These are phyloP conservation scores for Pseudomassariella vexata DNA, from an alignment of 2,329 filamentous ascomycete genomes.

Conservation along the genomic window DNA sequence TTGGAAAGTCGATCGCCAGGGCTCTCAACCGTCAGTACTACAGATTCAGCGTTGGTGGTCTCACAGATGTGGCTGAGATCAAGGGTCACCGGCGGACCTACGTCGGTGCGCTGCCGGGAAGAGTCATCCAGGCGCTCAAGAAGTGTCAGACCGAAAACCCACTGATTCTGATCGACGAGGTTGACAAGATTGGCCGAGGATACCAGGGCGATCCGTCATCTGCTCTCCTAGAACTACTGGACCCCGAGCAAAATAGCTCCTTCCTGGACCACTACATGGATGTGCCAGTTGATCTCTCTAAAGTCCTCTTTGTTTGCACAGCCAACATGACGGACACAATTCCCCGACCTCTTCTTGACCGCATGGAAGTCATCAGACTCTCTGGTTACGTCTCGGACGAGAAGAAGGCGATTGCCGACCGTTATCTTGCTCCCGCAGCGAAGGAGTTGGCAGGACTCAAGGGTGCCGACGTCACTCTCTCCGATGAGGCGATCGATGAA, in stretches of 20 bases:
- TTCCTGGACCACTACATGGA: slow-evolving; percentile 99
- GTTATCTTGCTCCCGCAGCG: slow-evolving; percentile 87
- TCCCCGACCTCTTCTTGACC: slow-evolving; percentile 83
- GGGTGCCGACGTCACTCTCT: slow-evolving; percentile 82
- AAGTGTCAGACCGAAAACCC: slow-evolving; percentile 99
- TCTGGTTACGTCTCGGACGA: slow-evolving; percentile 97
- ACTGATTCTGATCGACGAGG: slow-evolving; percentile 90
- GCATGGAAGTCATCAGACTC: slow-evolving; percentile 96
- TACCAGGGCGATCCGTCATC: slow-evolving; percentile 96
- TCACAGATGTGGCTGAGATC: slow-evolving; percentile 97
- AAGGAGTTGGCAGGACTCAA: slow-evolving; percentile 89
- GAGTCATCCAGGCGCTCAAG: slow-evolving; percentile 97
- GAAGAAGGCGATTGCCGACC: slow-evolving; percentile 97
- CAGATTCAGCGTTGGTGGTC: slow-evolving; percentile 92
- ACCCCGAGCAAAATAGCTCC: slow-evolving; percentile 94
- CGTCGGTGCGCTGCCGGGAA: slow-evolving; percentile 88
- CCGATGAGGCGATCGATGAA: slow-evolving; percentile 84
- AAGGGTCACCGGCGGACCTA: slow-evolving; percentile 97
- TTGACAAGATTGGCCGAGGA: slow-evolving; percentile 95
- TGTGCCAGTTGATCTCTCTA: slow-evolving; percentile 92
- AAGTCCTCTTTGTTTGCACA: slow-evolving; percentile 97
- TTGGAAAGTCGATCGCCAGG: slow-evolving; percentile 94
- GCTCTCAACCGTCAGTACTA: slow-evolving; percentile 96
- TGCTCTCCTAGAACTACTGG: slow-evolving; percentile 84
- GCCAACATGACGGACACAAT: slow-evolving; percentile 99